These are phyloP conservation scores for Inga laurina DNA, from an alignment of 306 rosid genomes.

Conservation along the genomic window DNA sequence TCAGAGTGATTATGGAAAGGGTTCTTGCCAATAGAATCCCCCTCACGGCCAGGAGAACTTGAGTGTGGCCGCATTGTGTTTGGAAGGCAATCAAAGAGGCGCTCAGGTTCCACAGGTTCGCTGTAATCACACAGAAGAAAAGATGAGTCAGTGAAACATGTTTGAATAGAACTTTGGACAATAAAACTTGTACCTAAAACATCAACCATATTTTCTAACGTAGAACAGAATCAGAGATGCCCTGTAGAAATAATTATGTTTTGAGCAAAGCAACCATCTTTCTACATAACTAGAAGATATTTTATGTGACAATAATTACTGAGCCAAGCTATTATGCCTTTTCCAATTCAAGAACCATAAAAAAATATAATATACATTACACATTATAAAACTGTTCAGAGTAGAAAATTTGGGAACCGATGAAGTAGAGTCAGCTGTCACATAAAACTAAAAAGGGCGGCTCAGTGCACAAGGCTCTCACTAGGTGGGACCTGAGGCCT, in stretches of 20 bases:
- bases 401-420: background rate
- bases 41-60: conserved; percentile 75
- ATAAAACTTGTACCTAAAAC: background rate
- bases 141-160: background rate
- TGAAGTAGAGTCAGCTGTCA: background rate
- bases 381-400: background rate
- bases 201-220: conserved; percentile 2
- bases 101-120: conserved; percentile 97
- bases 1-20: conserved; percentile 63
- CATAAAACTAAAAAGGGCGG: background rate
- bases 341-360: conserved; percentile 17
- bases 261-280: background rate
- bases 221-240: conserved; percentile 16
- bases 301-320: background rate
- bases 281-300: conserved; percentile 6
- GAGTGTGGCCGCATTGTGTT: conserved; percentile 86
- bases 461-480: no score
- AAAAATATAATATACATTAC: background rate
- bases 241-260: conserved; percentile 18
- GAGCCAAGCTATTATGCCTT: conserved; percentile 20
- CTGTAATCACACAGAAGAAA: conserved; percentile 49
- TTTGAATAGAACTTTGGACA: conserved; percentile 1
- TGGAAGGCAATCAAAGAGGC: conserved; percentile 93
- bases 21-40: conserved; percentile 54
- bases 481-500: no score